Percentiles rank a stretch among this genome's conserved stretches.
Evolutionary conservation across 2,329 filamentous ascomycete species (phyloP).

Genomic region (Aspergillus sp.): DNA sequence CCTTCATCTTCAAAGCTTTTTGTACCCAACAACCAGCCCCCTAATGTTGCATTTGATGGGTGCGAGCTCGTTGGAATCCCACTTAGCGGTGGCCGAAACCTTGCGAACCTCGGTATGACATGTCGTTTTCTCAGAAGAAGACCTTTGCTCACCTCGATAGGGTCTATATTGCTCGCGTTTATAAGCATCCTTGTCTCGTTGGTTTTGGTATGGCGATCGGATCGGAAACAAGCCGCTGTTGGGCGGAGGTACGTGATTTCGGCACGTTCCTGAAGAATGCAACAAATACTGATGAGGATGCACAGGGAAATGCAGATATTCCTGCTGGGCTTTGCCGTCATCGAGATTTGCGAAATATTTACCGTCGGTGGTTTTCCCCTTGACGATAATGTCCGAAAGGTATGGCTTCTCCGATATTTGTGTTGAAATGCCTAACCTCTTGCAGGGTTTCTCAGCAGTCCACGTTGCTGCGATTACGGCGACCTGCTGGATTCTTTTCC

Average conservation of each 20-base stretch:
- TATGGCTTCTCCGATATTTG: slow-evolving; percentile 50
- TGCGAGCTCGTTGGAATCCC: slow-evolving; percentile 76
- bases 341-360: slow-evolving; percentile 95
- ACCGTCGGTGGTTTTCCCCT: slow-evolving; percentile 88
- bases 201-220: slow-evolving; percentile 75
- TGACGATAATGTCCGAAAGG: slow-evolving; percentile 61
- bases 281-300: slow-evolving; percentile 15
- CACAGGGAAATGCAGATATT: slow-evolving; percentile 94
- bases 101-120: slow-evolving; percentile 78
- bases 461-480: slow-evolving; percentile 89
- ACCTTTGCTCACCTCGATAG: slow-evolving; percentile 43
- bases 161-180: slow-evolving; percentile 82
- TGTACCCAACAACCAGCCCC: slow-evolving; percentile 58
- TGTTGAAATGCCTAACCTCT: slow-evolving; percentile 8
- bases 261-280: not conserved
- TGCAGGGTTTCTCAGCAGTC: slow-evolving; percentile 79
- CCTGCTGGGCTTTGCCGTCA: slow-evolving; percentile 77
- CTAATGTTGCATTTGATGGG: slow-evolving; percentile 61
- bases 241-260: slow-evolving; percentile 70
- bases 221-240: slow-evolving; percentile 89
- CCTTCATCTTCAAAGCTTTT: slow-evolving; percentile 58
- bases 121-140: not conserved
- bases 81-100: slow-evolving; percentile 62
- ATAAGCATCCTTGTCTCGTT: slow-evolving; percentile 69
- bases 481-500: slow-evolving; percentile 83